Base-by-base conservation (phyloP, 805 yeast species). In the Dipodascus albidus region DNA sequence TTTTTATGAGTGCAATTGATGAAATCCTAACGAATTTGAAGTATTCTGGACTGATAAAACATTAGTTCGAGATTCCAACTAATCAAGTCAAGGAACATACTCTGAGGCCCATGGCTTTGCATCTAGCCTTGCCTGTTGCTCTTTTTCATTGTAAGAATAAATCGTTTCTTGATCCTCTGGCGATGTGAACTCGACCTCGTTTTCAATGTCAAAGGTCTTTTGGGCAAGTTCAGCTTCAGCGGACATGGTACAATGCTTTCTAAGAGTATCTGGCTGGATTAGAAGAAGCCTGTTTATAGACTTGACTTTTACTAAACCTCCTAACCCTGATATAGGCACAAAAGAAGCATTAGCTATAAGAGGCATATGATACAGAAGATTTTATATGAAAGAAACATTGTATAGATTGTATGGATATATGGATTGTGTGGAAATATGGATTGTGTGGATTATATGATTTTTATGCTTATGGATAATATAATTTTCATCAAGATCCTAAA, bases 1-100 rank as follows among this genome's bases (percentile, higher is more conserved):
- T 88, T 62, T 87, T 87, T 55, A 78, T 66, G 48, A 85, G 64
- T 0, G 96, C 95, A 27, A 85, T 65, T 1, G 87, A 74, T 1
- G 95, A 85, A 1, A 89, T 75, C 56, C 78, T 76, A 3, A 77
- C 83, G 9, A 75, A 75, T 50, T 74, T 75, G 65, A 86, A 86
- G 61, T 80, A 84, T 49, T 77, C 74, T 1, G 81, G 76, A 59
- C 83, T 77, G 11, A n/a, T n/a, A n/a, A n/a, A n/a, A n/a, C n/a
- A n/a, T n/a, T 62, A 63, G 47, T 68, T 70, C 88, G 23, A 17
- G 21, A 6, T 1, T 22, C 58, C 23, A 19, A 11, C 33, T n/a
- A 27, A 3, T n/a, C 31, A 11, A 14, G 11, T 17, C 17, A 20
- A 3, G 11, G 19, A 23, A 31, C 65, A 15, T 51, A 62, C 65